Base-by-base conservation (phyloP, 352 stramenopile genomes). In the Globisporangium heterothallicum region DNA sequence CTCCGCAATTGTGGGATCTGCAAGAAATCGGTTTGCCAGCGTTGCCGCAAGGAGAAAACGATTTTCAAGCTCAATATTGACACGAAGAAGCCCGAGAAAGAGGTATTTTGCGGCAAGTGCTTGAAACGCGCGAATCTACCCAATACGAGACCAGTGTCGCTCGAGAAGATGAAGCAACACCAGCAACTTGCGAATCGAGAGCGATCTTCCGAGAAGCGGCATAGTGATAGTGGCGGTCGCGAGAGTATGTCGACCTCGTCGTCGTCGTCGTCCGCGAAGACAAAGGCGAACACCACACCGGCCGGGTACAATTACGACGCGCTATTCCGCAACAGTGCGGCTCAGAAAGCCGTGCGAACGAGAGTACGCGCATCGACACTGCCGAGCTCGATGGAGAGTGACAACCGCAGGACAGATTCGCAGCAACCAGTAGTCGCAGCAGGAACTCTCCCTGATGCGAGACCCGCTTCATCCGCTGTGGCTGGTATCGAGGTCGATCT, bases 21-120 rank as follows among this genome's bases (percentile, higher is more conserved):
- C 56, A 73, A 73, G 29, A 77, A 77, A 54, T 70, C 61, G 7
- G 65, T 84, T 21, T 84, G 74, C 34, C 51, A 46, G 0, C 53
- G 56, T 6, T 86, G 74, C 42, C 61, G 42, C 12, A 47, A 66
- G 46, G 22, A 62, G 14, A 75, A 71, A 42, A 21, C 27, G 1
- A 50, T 80, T 8, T 76, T 74, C 27, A 53, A 62, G 0, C 30
- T 82, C n/a, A 60, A 82, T 40, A 42, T 56, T 0, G 27, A 59
- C 27, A 78, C 61, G 13, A 56, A 60, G 13, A 35, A 55, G 4
- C 60, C 65, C 0, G 70, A 80, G 36, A 63, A 42, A 0, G 63
- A 82, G 19, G 52, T 46, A 1, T 71, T 86, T 25, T 86, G 74
- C 50, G 53, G 46, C 21, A 74, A 69, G 34, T 83, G 74, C 35